Conservation (phyloP, 129 eudicot genomes). For the Rutidosis leptorrhynchoides region DNA sequence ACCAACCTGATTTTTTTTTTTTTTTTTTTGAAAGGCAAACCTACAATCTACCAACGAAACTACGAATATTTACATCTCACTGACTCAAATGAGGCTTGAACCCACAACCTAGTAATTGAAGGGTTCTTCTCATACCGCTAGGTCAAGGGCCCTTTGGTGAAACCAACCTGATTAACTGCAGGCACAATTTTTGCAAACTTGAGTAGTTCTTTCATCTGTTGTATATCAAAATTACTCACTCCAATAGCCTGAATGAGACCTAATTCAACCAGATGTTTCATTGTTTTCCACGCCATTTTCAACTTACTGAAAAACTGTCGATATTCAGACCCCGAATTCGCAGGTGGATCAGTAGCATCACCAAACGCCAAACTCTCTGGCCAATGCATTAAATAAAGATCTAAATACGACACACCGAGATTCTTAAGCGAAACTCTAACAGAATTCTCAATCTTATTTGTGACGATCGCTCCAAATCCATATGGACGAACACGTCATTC, state of each 20-base stretch:
- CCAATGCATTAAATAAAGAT: conserved; percentile 69
- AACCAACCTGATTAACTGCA: conserved; percentile 56
- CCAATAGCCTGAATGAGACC: conserved; percentile 62
- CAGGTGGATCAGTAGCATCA: conserved; percentile 65
- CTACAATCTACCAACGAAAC: too few species aligned
- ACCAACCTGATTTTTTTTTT: too few species aligned
- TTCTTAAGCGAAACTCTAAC: conserved; percentile 59
- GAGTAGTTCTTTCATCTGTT: conserved; percentile 56
- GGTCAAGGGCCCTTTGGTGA: too few species aligned
- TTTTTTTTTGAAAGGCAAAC: too few species aligned
- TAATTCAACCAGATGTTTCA: conserved; percentile 49
- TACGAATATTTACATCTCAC: too few species aligned
- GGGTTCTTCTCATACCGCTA: too few species aligned
- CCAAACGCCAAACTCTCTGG: conserved; percentile 60
- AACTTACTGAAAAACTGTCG: conserved; percentile 50
- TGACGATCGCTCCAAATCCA: too few species aligned
- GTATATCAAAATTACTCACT: conserved; percentile 51
- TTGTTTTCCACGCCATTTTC: conserved; percentile 50
- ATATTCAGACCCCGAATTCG: conserved; percentile 44
- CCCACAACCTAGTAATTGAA: too few species aligned
- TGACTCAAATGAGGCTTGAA: too few species aligned
- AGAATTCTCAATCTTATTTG: conserved; percentile 53
- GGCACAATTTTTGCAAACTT: conserved; percentile 46
- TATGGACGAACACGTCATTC: too few species aligned
- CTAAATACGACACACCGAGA: conserved; percentile 53